Evolutionary conservation across 495 filamentous ascomycete species (phyloP), one percentile per base, ranked within the genome.

Genomic region (Penicillium flavigenum): DNA sequence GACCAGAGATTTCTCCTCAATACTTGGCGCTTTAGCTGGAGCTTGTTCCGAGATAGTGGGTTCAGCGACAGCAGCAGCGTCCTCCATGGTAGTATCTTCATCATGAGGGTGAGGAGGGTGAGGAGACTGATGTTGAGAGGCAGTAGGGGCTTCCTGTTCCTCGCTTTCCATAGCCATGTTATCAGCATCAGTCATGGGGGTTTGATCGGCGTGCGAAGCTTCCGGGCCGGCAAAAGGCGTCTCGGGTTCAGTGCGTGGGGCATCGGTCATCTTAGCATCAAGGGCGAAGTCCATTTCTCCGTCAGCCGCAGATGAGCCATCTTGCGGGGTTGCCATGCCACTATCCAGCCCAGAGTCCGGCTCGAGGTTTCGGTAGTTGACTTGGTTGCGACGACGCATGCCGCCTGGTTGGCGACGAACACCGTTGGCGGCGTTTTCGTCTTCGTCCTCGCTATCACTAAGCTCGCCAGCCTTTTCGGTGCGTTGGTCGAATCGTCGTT

Each of bases 391-490:
- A 43, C 85, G 80, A 56, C 85, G 81, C 49, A 78, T 73, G 26
- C 72, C 74, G 47, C 83, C 82, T 4, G 84, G 79, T 63, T 89
- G 87, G 53, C 77, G 81, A 31, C 72, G 76, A 31, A 91, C 78
- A 38, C 92, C 93, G 50, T 91, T 88, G 17, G 81, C 79, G 41
- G 81, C 81, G 46, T 86, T 87, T 66, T 90, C 80, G 1, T 96
- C 91, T 63, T 98, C 94, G 58, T 96, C 91, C 51, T 97, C 92
- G 57, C 88, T 93, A 10, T 93, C 90, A 61, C 86, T 90, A 4
- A 87, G 73, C 61, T 96, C 91, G 58, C 87, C 89, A 20, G 86
- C 80, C 31, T 86, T 83, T 56, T 85, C 82, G 19, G 91, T 81
- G 47, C 82, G 83, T 65, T 88, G 83, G 57, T 99, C 95, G 80